Conservation (phyloP, 2,329 filamentous ascomycete species). For the Diplodia seriata region DNA sequence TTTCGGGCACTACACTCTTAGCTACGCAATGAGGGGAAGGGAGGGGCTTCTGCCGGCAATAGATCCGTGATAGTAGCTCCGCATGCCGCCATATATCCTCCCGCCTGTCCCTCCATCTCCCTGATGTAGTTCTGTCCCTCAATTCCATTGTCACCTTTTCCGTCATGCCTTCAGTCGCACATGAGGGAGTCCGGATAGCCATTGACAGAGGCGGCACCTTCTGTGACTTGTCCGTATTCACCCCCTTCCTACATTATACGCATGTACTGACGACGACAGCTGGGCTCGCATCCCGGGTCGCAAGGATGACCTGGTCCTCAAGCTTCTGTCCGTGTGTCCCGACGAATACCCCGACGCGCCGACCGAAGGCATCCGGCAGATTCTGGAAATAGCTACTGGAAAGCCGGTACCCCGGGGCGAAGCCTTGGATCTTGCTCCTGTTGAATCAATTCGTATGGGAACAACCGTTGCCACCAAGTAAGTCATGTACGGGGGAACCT, state of each 20-base stretch:
- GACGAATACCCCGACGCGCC: constrained; percentile 44
- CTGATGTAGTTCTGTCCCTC: background rate
- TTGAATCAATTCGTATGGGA: constrained; percentile 40
- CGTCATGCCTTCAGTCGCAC: constrained; percentile 29
- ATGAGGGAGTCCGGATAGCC: constrained; percentile 71
- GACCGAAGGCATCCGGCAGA: constrained; percentile 44
- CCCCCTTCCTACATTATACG: background rate
- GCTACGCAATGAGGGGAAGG: constrained; percentile 16
- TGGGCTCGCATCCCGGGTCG: constrained; percentile 90
- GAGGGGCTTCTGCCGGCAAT: constrained; percentile 25
- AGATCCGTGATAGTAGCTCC: constrained; percentile 27
- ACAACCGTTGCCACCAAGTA: constrained; percentile 82
- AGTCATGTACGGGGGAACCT: background rate
- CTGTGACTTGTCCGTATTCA: constrained; percentile 15
- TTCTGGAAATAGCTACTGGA: constrained; percentile 38
- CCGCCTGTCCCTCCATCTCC: constrained; percentile 2
- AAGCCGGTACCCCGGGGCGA: constrained; percentile 36
- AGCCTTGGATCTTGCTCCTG: constrained; percentile 37
- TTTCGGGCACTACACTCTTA: background rate
- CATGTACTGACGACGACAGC: constrained; percentile 50
- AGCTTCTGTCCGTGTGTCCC: constrained; percentile 43
- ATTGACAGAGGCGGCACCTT: constrained; percentile 57
- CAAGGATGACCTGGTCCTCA: constrained; percentile 65
- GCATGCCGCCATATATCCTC: constrained; percentile 23
- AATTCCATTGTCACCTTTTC: background rate